phyloP scores from a whole-genome alignment of 2,329 filamentous ascomycete species.

The Claviceps fusiformis region DNA sequence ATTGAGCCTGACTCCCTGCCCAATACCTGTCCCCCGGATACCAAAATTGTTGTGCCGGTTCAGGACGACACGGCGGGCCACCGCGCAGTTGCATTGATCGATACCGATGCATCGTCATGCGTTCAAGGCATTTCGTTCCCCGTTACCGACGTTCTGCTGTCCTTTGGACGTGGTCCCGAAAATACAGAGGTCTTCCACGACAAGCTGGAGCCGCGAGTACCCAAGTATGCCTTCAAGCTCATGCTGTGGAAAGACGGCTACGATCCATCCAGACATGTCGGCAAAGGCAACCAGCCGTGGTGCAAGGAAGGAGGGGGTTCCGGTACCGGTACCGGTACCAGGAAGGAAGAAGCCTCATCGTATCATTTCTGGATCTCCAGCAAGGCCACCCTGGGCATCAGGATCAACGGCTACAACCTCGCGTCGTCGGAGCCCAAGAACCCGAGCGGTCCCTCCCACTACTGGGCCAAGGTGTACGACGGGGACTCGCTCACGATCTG shows the following conservation, averaged over 20 bases:
- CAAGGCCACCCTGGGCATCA: conserved; percentile 62
- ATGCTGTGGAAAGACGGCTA: conserved; percentile 59
- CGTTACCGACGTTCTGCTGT: conserved; percentile 53
- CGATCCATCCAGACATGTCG: conserved; percentile 40
- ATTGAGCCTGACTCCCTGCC: conserved; percentile 15
- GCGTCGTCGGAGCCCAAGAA: conserved; percentile 40
- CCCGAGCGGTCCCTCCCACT: conserved; percentile 37
- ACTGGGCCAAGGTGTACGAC: conserved; percentile 58
- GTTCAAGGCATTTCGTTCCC: conserved; percentile 48
- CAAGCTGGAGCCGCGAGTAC: conserved; percentile 54
- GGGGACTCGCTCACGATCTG: conserved; percentile 69
- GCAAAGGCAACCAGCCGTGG: conserved; percentile 40
- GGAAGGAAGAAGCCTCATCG: conserved; percentile 31
- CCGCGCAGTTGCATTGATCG: conserved; percentile 48
- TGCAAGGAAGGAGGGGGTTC: conserved; percentile 11
- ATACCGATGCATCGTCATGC: conserved; percentile 51
- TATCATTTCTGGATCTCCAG: conserved; percentile 66
- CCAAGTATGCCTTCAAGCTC: conserved; percentile 70
- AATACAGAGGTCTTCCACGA: conserved; percentile 58
- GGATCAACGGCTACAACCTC: conserved; percentile 60
- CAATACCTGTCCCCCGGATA: conserved; percentile 24
- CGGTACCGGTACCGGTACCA: conserved; percentile 3
- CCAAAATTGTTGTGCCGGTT: conserved; percentile 23
- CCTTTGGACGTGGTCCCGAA: conserved; percentile 60
- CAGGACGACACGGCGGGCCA: conserved; percentile 20